Base-by-base conservation (phyloP, 805 yeast genomes). In the Pichia heedii region DNA sequence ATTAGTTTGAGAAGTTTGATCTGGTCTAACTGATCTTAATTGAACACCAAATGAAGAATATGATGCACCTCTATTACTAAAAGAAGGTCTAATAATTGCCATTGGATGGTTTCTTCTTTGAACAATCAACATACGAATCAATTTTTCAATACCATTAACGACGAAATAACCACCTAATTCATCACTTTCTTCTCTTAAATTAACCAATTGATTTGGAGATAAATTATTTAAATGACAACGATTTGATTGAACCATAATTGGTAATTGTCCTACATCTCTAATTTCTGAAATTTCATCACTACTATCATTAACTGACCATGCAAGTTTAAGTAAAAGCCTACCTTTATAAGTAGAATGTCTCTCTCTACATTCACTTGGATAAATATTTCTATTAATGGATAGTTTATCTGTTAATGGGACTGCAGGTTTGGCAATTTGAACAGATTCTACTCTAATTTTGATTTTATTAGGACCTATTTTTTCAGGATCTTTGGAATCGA, bases 51-150 rank as follows among this genome's bases (percentile, higher is more conserved):
- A 93, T 47, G 80, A 79, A 34, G 96, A 71, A 67, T 93, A 93
- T 8, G 86, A 67, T 7, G 90, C 83, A 57, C 98, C 98, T 74
- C 98, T 82, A 68, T 88, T 88, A 40, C 81, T 82, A 59, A 90
- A 93, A 11, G 95, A 84, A 29, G 96, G 94, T 69, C 98, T 86
- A 47, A 88, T 82, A 56, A 93, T 79, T 12, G 97, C 97, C 96
- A 93, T 87, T 21, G 97, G 95, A 61, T 89, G 97, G 63, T 93
- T 93, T 66, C 98, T 77, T 64, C 97, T 81, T 68, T 90, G 98
- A 18, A 93, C 97, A 70, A 93, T 87, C 63, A 93, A 77, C 97
- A 93, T 87, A 68, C 98, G 85, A 56, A 93, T 79, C 56, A 93
- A 73, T 66, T 93, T 93, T 66, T 93, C 98, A 54, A 90, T 89